Base-by-base conservation (phyloP, 2,329 filamentous ascomycete species). In the Trichophyton schoenleinii region DNA sequence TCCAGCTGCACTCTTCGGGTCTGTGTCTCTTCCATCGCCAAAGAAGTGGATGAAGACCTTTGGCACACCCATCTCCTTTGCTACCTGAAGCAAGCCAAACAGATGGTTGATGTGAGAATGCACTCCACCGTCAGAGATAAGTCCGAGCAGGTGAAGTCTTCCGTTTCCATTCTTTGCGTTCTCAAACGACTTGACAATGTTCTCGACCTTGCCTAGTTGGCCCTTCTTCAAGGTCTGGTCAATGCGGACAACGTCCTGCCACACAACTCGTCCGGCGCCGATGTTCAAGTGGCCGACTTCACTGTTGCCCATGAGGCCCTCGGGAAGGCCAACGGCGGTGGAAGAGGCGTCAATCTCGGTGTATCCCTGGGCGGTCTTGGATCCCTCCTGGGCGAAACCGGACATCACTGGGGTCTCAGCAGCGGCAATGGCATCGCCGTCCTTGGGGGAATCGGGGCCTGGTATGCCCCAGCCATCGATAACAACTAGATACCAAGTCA, bases 1-100 rank as follows among this genome's bases (percentile, higher is more conserved):
- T 57, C 82, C 88, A 55, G 85, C 86, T 61, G 88, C 88, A 63
- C 90, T 96, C 83, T 96, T 96, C 73, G 94, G 94, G 74, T 99
- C 94, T 67, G 92, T 97, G 73, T 99, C 94, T 74, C 94, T 89
- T 69, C 94, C 94, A 77, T 99, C 94, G 66, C 90, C 94, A 73
- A 99, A 97, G 84, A 97, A 97, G 83, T 99, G 94, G 72, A 99
- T 95, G 80, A 87, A 97, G 69, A 99, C 91, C 70, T 97, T 81
- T 68, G 91, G 89, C 38, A 99, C 84, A 57, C 84, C 85, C 71
- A 89, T 85, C 69, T 89, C 86, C 82, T 96, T 96, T 71, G 94
- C 94, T 42, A 94, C 88, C 74, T 88, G 84, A 67, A 99, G 83
- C 42, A 99, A 84, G 62, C 86, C 87, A 71, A 94, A 88, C 63